Evolutionary conservation across 352 stramenopile species (phyloP), one percentile per base, ranked within the genome.

Genomic region (Globisporangium spiculum): DNA sequence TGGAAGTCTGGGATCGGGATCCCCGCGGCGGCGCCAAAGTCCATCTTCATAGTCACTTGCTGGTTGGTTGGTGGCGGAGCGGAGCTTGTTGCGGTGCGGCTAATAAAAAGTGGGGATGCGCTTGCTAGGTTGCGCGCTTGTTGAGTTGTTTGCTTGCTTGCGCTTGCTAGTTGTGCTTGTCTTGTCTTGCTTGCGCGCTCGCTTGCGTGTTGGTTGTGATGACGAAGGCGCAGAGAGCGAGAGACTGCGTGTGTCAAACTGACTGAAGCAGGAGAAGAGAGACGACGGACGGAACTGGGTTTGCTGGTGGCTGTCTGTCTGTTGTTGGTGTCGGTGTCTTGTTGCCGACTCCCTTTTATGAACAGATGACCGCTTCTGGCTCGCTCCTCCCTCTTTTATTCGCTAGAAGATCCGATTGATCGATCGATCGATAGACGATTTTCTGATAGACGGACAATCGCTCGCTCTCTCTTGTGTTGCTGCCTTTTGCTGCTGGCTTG

Each of bases 11-110:
- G 22, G 55, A 64, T 48, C 41, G 64, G 18, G 38, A 46, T 32
- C 5, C 55, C 46, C 50, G 58, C 36, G 48, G 53, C 53, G 52
- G 50, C 32, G 41, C 62, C 65, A 41, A 66, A 66, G 30, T 66
- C 65, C 56, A 56, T 68, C 55, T 68, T 68, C 63, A 68, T 68
- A 50, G 9, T 53, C 20, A 34, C 4, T 22, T 63, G 53, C 6
- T 65, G 5, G 8, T 14, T 3, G 18, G 53, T 20, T 58, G 38
- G 6, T 38, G 16, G 48, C 9, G 38, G 53, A 53, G n/a, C 24
- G n/a, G n/a, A 30, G 22, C n/a, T 56, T 60, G 16, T 60, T 60
- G 54, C 54, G 54, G 54, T 60, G 54, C 20, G 24, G 24, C 53
- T 38, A 32, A 32, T 38, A 60, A 60, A 41, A 60, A 60, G 54